These are phyloP conservation scores for Larix sibirica DNA, from an alignment of 83 land plant species.

Conservation along the genomic window DNA sequence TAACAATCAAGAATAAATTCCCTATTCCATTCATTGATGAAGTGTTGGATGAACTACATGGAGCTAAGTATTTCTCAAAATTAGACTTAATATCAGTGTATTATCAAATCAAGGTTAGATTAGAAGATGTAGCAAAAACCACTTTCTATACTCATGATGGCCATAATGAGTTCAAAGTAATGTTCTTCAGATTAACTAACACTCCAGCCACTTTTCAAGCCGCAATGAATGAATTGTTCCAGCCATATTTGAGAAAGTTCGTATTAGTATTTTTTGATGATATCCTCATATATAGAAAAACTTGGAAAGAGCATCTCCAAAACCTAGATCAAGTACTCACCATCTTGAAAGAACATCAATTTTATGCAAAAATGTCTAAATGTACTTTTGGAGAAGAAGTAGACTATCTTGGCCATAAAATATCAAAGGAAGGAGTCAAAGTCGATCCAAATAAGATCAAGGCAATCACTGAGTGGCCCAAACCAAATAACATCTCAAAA, in stretches of 20 bases:
- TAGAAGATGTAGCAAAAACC: too few relatives aligned
- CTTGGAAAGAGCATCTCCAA: not conserved
- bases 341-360: not conserved
- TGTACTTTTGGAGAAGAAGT: not conserved
- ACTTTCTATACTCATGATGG: not conserved
- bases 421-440: not conserved
- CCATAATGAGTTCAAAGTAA: not conserved
- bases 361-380: not conserved
- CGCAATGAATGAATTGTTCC: not conserved
- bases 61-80: too few relatives aligned
- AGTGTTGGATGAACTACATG: not conserved
- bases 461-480: not conserved
- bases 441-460: not conserved
- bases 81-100: too few relatives aligned
- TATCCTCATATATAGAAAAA: not conserved
- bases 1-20: not conserved
- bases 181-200: not conserved
- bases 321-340: not conserved
- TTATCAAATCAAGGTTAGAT: too few relatives aligned
- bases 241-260: not conserved
- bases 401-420: not conserved
- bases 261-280: not conserved
- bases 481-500: not conserved
- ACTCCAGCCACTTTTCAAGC: not conserved
- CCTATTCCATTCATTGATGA: not conserved